Percentiles rank a stretch among this genome's conserved stretches.
These are phyloP conservation scores for Breviolum minutum DNA, from an alignment of 73 alveolate genomes.

Conservation along the genomic window DNA sequence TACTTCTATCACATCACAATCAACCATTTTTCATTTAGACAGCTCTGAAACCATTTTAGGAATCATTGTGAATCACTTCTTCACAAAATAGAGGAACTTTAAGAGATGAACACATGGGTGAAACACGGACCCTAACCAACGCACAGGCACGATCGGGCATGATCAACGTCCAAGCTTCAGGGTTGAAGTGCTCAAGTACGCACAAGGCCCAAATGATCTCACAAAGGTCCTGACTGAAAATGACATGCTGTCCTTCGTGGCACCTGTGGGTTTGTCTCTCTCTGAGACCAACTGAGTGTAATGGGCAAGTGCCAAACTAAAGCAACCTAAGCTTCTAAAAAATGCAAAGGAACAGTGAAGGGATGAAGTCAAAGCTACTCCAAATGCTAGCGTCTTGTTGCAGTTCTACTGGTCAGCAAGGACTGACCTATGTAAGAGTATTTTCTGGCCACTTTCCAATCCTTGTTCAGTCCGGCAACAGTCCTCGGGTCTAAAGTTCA, in stretches of 20 bases:
- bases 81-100: no score
- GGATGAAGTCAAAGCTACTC: no score
- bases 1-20: background rate
- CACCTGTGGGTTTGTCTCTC: background rate
- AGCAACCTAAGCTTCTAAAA: no score
- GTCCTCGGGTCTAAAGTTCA: conserved; percentile 87
- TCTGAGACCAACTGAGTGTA: no score
- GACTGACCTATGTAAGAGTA: background rate
- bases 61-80: no score
- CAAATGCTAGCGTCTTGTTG: no score
- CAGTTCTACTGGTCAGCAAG: no score
- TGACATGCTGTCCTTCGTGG: background rate
- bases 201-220: conserved; percentile 95
- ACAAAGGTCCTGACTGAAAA: conserved; percentile 75
- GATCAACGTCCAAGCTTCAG: conserved; percentile 10
- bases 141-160: background rate
- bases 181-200: conserved; percentile 92
- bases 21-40: background rate
- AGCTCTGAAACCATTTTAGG: no score
- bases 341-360: no score
- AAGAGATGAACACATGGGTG: background rate
- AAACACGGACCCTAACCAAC: background rate
- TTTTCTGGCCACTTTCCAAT: background rate
- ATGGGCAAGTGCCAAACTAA: no score
- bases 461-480: background rate